Evolutionary conservation across 2,329 filamentous ascomycete genomes (phyloP).

Genomic region (Zymoseptoria pseudotritici): DNA sequence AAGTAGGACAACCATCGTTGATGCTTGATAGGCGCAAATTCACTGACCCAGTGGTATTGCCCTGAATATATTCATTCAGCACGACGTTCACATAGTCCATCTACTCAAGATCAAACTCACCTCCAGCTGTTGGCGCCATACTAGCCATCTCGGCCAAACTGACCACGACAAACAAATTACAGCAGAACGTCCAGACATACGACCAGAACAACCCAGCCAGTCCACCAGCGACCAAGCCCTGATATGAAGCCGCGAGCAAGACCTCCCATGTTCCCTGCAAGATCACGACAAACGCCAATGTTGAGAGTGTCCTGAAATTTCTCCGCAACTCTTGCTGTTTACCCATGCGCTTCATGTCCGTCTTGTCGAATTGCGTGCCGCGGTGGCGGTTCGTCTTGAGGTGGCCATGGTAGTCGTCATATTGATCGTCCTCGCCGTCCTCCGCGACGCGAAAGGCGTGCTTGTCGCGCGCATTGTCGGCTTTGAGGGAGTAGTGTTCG

Average conservation of each 20-base stretch:
- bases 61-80: conserved; percentile 9
- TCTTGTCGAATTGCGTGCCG: conserved; percentile 26
- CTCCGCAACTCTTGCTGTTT: conserved; percentile 43
- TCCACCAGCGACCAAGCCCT: conserved; percentile 20
- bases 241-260: conserved; percentile 26
- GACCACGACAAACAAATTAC: conserved; percentile 19
- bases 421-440: conserved; percentile 5
- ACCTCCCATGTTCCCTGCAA: conserved; percentile 48
- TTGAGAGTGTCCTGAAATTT: conserved; percentile 43
- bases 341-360: conserved; percentile 42
- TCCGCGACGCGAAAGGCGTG: conserved; percentile 11
- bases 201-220: conserved; percentile 24
- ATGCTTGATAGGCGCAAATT: conserved; percentile 24
- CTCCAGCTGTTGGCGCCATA: conserved; percentile 28
- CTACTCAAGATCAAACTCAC: background rate
- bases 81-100: background rate
- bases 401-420: conserved; percentile 16
- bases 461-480: conserved; percentile 6
- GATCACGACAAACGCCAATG: conserved; percentile 43
- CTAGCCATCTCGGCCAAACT: conserved; percentile 29
- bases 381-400: conserved; percentile 9
- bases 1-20: conserved; percentile 27
- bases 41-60: conserved; percentile 28
- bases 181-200: conserved; percentile 21
- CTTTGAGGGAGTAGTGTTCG: conserved; percentile 2